A percentile compares a stretch with the other conserved stretches of the same genome.
Evolutionary conservation across 108 stramenopile species (phyloP).

Genomic region (Stephanodiscus triporus): DNA sequence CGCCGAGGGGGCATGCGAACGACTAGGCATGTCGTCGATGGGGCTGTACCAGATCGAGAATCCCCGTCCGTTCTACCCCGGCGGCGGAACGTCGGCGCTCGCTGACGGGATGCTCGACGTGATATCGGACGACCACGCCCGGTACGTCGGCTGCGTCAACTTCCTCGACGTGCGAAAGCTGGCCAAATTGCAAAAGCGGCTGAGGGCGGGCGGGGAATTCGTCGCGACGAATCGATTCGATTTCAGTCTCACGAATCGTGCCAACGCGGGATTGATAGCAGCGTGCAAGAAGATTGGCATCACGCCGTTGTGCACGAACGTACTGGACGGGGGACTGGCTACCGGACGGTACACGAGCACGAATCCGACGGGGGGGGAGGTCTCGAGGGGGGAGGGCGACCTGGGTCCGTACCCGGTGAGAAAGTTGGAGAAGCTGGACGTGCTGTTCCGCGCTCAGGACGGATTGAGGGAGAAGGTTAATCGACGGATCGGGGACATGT

Average conservation of each 20-base stretch:
- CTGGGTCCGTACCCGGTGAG: constrained; percentile 60
- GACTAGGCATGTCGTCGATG: constrained; percentile 55
- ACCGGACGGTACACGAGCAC: constrained; percentile 75
- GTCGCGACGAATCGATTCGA: constrained; percentile 70
- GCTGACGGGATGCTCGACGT: constrained; percentile 49
- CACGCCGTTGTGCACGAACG: constrained; percentile 73
- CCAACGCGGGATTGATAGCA: constrained; percentile 64
- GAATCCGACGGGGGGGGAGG: constrained; percentile 81
- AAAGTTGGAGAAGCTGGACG: constrained; percentile 72
- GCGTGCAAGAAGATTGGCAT: constrained; percentile 83
- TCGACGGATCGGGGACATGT: constrained; percentile 52
- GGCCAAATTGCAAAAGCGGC: constrained; percentile 34
- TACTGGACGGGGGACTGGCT: constrained; percentile 79
- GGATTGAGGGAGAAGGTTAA: constrained; percentile 60
- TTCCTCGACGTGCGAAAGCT: constrained; percentile 46
- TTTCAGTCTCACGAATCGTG: constrained; percentile 80
- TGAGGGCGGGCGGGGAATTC: constrained; percentile 37
- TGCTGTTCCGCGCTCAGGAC: constrained; percentile 64
- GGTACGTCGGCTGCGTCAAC: constrained; percentile 48
- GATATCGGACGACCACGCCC: constrained; percentile 46
- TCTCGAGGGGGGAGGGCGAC: constrained; percentile 51
- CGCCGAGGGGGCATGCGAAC: constrained; percentile 57
- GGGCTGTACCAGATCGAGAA: constrained; percentile 69
- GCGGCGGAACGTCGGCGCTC: constrained; percentile 66
- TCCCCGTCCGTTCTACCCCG: constrained; percentile 51